phyloP scores from a whole-genome alignment of 192 early-diverging fungal genomes.

The Mortierella alpina region DNA sequence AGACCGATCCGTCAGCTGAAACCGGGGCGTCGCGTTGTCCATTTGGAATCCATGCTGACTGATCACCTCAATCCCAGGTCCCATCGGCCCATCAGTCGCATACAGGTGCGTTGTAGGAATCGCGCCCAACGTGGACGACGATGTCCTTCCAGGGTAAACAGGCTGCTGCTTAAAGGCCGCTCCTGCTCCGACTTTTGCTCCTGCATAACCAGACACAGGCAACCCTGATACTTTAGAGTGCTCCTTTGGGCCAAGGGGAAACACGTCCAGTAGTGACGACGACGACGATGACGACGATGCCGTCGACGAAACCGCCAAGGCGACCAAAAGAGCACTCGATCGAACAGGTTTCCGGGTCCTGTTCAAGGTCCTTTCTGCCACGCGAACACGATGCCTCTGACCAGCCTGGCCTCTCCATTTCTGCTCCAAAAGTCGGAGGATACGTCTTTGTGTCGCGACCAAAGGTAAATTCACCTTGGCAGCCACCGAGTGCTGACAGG shows the following conservation, averaged over 20 bases:
- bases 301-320: constrained; percentile 14
- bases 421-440: constrained; percentile 21
- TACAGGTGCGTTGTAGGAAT: constrained; percentile 47
- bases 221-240: background rate
- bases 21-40: background rate
- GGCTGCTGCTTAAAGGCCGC: background rate
- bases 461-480: constrained; percentile 38
- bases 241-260: background rate
- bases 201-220: background rate
- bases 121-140: background rate
- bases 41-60: constrained; percentile 36
- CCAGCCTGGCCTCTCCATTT: constrained; percentile 36
- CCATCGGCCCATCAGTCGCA: constrained; percentile 18
- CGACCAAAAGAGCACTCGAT: constrained; percentile 19
- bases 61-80: constrained; percentile 35
- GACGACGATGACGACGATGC: background rate
- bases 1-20: constrained; percentile 8
- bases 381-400: constrained; percentile 3
- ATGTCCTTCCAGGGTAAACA: background rate
- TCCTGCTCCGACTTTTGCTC: background rate
- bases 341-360: constrained; percentile 27
- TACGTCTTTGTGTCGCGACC: constrained; percentile 12
- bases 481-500: constrained; percentile 33
- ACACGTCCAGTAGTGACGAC: background rate
- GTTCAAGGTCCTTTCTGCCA: constrained; percentile 40